Percentiles rank a stretch among this genome's conserved stretches.
phyloP scores from a whole-genome alignment of 768 basidiomycete genomes.

The Pholiota conissans region DNA sequence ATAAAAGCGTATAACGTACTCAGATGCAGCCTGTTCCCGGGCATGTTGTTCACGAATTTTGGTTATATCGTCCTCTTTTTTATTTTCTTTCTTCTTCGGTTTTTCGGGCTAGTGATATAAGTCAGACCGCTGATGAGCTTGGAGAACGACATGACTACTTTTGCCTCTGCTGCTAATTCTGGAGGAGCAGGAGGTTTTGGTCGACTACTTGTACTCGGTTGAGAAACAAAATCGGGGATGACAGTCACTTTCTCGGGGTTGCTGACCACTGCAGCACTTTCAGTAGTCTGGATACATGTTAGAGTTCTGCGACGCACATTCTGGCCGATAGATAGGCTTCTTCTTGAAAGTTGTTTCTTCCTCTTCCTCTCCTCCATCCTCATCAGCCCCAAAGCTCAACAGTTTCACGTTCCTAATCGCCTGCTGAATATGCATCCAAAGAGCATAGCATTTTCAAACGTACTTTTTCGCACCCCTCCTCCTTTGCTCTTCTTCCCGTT shows the following conservation, averaged over 20 bases:
- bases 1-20: constrained; percentile 38
- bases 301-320: constrained; percentile 55
- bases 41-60: constrained; percentile 79
- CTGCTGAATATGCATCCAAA: no score
- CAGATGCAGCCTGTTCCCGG: constrained; percentile 61
- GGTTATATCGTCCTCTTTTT: constrained; percentile 50
- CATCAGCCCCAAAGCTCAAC: constrained; percentile 83
- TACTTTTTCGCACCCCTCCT: constrained; percentile 88
- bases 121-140: background rate
- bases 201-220: constrained; percentile 19
- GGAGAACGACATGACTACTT: constrained; percentile 1
- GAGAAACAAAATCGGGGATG: constrained; percentile 42
- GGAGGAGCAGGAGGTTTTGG: constrained; percentile 8
- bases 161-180: constrained; percentile 14
- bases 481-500: constrained; percentile 74
- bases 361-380: constrained; percentile 60
- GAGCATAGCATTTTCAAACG: no score
- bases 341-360: constrained; percentile 62
- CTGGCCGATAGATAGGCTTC: constrained; percentile 81
- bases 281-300: constrained; percentile 2
- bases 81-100: constrained; percentile 34
- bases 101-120: constrained; percentile 24
- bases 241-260: constrained; percentile 27
- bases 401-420: constrained; percentile 90
- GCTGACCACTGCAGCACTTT: constrained; percentile 33